A percentile compares a stretch with the other conserved stretches of the same genome.
Conservation (phyloP, 1,284 basidiomycete species). For the Singerocomus rubriflavus region DNA sequence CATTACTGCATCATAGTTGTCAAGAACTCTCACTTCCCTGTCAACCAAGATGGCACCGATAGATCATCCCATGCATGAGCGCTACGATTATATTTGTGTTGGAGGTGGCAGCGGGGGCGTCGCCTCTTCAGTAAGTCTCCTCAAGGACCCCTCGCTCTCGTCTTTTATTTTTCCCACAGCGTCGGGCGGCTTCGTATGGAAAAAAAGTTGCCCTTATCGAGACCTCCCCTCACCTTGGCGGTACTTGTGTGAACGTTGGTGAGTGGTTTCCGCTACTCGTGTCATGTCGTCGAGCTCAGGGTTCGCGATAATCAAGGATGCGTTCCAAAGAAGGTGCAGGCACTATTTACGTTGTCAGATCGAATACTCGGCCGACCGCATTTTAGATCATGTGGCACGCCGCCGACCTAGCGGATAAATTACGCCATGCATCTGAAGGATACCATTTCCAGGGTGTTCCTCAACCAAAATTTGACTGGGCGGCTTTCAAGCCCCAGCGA, state of each 20-base stretch:
- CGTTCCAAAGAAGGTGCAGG: conserved; percentile 78
- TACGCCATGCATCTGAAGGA: conserved; percentile 70
- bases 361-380: not conserved
- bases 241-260: conserved; percentile 97
- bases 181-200: conserved; percentile 90
- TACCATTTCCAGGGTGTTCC: conserved; percentile 74
- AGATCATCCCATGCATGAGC: conserved; percentile 50
- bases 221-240: conserved; percentile 74
- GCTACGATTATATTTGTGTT: conserved; percentile 79
- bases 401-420: conserved; percentile 86
- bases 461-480: conserved; percentile 82
- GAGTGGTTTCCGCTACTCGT: conserved; percentile 30
- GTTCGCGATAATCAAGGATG: conserved; percentile 52
- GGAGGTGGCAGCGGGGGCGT: conserved; percentile 85
- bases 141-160: not conserved
- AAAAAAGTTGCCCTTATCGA: conserved; percentile 94
- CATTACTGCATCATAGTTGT: conserved; percentile 39
- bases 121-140: conserved; percentile 57
- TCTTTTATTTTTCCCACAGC: conserved; percentile 34
- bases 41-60: conserved; percentile 64
- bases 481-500: conserved; percentile 86
- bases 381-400: conserved; percentile 98
- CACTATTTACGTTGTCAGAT: conserved; percentile 10
- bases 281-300: not conserved
- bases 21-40: conserved; percentile 44